A percentile compares a stretch with the other conserved stretches of the same genome.
These are phyloP conservation scores for Suillus americanus DNA, from an alignment of 768 basidiomycete genomes.

Conservation along the genomic window DNA sequence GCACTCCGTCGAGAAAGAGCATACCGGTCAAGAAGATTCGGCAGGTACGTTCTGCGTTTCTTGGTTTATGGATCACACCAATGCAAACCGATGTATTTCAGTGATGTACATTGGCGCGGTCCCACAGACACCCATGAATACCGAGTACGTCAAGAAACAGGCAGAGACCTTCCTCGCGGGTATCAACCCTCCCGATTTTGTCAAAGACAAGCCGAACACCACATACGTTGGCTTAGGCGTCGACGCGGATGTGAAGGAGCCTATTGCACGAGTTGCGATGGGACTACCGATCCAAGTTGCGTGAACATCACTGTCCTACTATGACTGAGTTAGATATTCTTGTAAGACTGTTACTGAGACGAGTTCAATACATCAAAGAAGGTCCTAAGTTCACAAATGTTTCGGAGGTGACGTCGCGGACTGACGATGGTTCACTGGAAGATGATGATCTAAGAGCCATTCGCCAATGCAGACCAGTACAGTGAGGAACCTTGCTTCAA, in stretches of 20 bases:
- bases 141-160: slow-evolving; percentile 61
- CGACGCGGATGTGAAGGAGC: slow-evolving; percentile 37
- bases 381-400: not conserved
- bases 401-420: not conserved
- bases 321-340: not conserved
- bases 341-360: not conserved
- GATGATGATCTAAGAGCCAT: not conserved
- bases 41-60: slow-evolving; percentile 39
- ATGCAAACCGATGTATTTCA: slow-evolving; percentile 16
- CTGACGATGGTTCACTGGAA: not conserved
- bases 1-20: slow-evolving; percentile 50
- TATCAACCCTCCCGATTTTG: slow-evolving; percentile 75
- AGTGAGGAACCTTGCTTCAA: not conserved
- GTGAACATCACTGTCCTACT: not conserved
- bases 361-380: not conserved
- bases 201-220: slow-evolving; percentile 42
- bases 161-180: slow-evolving; percentile 59
- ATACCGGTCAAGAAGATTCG: slow-evolving; percentile 56
- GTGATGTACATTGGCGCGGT: slow-evolving; percentile 83
- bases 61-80: not conserved
- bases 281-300: slow-evolving; percentile 34
- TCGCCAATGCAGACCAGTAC: not conserved
- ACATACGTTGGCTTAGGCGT: slow-evolving; percentile 39
- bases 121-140: slow-evolving; percentile 62
- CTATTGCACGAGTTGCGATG: slow-evolving; percentile 42